Conservation (phyloP, 148 eudicot species). For the Vaccinium darrowii region DNA sequence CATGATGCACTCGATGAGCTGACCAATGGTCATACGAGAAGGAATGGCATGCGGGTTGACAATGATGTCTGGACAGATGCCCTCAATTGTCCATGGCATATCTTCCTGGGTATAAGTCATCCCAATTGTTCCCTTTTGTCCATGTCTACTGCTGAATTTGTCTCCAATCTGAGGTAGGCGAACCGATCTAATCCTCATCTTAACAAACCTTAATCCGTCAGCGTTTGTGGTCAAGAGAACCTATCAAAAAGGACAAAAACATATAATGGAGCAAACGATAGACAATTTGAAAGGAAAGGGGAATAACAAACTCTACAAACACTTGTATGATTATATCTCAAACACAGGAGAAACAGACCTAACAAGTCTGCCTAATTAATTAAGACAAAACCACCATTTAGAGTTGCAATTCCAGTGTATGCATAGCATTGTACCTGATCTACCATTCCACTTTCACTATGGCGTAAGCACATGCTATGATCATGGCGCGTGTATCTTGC, state of each 20-base stretch:
- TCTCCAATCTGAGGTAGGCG: constrained; percentile 27
- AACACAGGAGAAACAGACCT: background rate
- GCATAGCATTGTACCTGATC: constrained; percentile 15
- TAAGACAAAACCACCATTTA: background rate
- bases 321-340: background rate
- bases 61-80: constrained; percentile 23
- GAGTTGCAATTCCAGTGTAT: background rate
- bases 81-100: constrained; percentile 26
- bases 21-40: constrained; percentile 28
- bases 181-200: constrained; percentile 22
- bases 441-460: constrained; percentile 24
- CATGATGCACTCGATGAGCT: constrained; percentile 30
- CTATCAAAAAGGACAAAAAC: constrained; percentile 1
- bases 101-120: constrained; percentile 28
- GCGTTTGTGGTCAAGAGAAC: constrained; percentile 26
- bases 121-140: constrained; percentile 28
- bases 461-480: constrained; percentile 27
- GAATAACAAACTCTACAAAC: background rate
- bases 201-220: constrained; percentile 24
- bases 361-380: background rate
- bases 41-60: constrained; percentile 30
- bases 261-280: background rate
- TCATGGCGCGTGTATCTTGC: constrained; percentile 23
- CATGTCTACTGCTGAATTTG: constrained; percentile 29
- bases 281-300: background rate